A percentile compares a stretch with the other conserved stretches of the same genome.
Conservation (phyloP, 345 rosid genomes). For the Geranium brycei region DNA sequence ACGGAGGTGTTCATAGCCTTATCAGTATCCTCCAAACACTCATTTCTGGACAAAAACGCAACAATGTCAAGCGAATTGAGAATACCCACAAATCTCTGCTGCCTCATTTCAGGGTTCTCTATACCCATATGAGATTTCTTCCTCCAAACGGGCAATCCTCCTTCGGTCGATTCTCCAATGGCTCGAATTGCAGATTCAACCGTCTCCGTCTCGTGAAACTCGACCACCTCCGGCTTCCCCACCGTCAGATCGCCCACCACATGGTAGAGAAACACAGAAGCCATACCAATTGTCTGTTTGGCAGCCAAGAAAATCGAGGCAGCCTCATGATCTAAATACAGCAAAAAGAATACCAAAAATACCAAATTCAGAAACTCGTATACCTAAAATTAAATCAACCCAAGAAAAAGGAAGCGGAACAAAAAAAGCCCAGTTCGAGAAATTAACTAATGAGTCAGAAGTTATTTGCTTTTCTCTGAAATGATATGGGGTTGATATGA, state of each 20-base stretch:
- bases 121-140: conserved; percentile 38
- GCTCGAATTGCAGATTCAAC: conserved; percentile 75
- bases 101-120: conserved; percentile 64
- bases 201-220: conserved; percentile 72
- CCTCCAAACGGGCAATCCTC: conserved; percentile 93
- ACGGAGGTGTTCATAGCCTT: conserved; percentile 71
- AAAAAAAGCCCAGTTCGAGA: not conserved
- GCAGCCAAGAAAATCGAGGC: not conserved
- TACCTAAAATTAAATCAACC: not conserved
- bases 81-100: conserved; percentile 77
- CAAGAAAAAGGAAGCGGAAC: not conserved
- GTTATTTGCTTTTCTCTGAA: conserved; percentile 1
- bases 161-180: conserved; percentile 76
- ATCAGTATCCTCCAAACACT: conserved; percentile 70
- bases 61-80: conserved; percentile 76
- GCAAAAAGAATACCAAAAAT: not conserved
- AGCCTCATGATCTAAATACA: not conserved
- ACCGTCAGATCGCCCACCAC: conserved; percentile 98
- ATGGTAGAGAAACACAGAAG: conserved; percentile 78
- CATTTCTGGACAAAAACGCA: conserved; percentile 57
- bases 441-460: not conserved
- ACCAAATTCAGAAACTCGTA: not conserved
- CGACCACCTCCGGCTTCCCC: conserved; percentile 90
- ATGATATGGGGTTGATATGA: conserved; percentile 12
- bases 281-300: conserved; percentile 30